Base-by-base conservation (phyloP, 1,284 basidiomycete species). In the Ustilago esculenta region DNA sequence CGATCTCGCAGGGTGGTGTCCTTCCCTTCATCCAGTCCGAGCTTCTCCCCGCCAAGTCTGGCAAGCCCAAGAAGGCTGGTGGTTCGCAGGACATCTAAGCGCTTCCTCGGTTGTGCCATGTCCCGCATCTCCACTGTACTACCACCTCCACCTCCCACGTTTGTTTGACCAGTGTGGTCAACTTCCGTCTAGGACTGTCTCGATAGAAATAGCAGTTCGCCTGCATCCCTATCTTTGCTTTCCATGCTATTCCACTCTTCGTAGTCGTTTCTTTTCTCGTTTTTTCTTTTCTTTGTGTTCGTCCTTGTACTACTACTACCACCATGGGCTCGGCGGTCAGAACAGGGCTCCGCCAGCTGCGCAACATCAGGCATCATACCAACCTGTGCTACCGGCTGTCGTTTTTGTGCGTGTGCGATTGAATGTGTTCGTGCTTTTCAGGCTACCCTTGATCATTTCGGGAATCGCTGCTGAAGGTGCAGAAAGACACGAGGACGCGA, bases 21-120 rank as follows among this genome's bases (percentile, higher is more conserved):
- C 83, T 97, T 68, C 94, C 94, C 17, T 94, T 96, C 85, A 97
- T 97, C 81, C 93, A 97, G 77, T 84, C 86, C 75, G 87, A 89
- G 84, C 87, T 90, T 65, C 85, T 90, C 54, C 89, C 89, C 55
- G 85, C 86, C 83, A 89, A 89, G 86, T 86, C 87, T 41, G 86
- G 81, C 83, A 87, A 87, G 83, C 76, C 76, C 47, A 61, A 61
- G 67, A 82, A 82, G 77, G 80, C 70, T 55, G 66, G 65, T 61
- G 78, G 74, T 61, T 80, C 77, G 41, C 81, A 82, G 75, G 81
- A 82, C 58, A 58, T 66, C 58, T 66, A 58, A 58, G 61, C 68
- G 54, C 50, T 24, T 46, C 30, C 24, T 21, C 42, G 15, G 30
- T 36, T 27, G 47, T 46, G 29, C 30, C 54, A 37, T 52, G 48